These are phyloP conservation scores for Henckelia pumila DNA, from an alignment of 257 asterid species.

Conservation along the genomic window DNA sequence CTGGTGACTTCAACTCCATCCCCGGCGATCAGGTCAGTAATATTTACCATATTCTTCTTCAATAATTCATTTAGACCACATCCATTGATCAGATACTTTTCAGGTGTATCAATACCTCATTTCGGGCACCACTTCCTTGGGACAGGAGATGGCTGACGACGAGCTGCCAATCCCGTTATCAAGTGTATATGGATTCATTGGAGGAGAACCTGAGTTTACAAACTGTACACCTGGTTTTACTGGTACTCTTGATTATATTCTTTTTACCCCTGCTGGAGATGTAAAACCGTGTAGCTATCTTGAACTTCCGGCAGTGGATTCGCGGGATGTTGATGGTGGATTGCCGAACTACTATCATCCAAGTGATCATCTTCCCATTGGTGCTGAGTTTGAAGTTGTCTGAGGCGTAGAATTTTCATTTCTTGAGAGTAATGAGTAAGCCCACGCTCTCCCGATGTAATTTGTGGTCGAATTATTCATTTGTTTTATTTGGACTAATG, in stretches of 20 bases:
- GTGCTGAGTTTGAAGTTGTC: conserved; percentile 79
- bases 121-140: conserved; percentile 45
- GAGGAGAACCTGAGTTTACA: conserved; percentile 88
- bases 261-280: conserved; percentile 57
- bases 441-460: too few relatives aligned
- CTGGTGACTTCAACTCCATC: conserved; percentile 87
- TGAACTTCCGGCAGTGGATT: conserved; percentile 63
- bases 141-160: conserved; percentile 44
- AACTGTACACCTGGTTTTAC: conserved; percentile 93
- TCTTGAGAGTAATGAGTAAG: too few relatives aligned
- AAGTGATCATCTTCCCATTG: conserved; percentile 92
- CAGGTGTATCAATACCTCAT: conserved; percentile 78
- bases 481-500: too few relatives aligned
- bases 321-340: conserved; percentile 68
- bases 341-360: conserved; percentile 88
- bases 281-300: conserved; percentile 68
- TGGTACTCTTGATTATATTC: conserved; percentile 76
- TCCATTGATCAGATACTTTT: conserved; percentile 19
- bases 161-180: conserved; percentile 56
- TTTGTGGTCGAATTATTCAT: too few relatives aligned
- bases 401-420: conserved; percentile 3
- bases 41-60: neutral
- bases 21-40: conserved; percentile 75
- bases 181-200: conserved; percentile 66
- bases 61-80: neutral